phyloP scores from a whole-genome alignment of 352 stramenopile genomes.

The Globisporangium orthogonon region DNA sequence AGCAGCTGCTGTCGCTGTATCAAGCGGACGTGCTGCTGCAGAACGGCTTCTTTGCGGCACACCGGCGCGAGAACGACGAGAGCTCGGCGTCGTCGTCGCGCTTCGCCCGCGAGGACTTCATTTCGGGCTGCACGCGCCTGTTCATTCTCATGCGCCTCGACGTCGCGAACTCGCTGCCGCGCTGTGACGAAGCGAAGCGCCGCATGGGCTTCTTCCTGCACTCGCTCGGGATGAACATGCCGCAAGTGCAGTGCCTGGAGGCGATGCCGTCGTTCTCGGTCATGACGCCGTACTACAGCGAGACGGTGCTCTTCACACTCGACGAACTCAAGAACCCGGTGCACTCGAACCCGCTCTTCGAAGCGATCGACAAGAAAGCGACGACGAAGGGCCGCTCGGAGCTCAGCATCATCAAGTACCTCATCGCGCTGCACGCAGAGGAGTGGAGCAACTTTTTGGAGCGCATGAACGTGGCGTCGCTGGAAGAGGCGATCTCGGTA shows the following conservation, averaged over 20 bases:
- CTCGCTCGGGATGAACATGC: conserved; percentile 82
- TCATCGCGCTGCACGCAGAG: conserved; percentile 85
- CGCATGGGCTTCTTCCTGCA: conserved; percentile 87
- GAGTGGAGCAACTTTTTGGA: conserved; percentile 88
- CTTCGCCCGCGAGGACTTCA: conserved; percentile 55
- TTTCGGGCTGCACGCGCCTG: conserved; percentile 67
- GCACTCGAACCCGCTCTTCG: conserved; percentile 75
- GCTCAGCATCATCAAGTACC: conserved; percentile 84
- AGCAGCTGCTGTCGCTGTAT: conserved; percentile 64
- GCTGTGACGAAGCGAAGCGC: conserved; percentile 76
- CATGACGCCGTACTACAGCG: conserved; percentile 86
- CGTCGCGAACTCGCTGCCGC: conserved; percentile 61
- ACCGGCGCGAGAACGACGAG: conserved; percentile 22
- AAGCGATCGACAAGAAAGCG: conserved; percentile 61
- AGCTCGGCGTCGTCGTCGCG: conserved; percentile 26
- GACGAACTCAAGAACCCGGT: conserved; percentile 85
- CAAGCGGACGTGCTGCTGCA: conserved; percentile 55
- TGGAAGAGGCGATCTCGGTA: conserved; percentile 64
- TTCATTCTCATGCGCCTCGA: conserved; percentile 79
- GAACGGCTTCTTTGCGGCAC: conserved; percentile 39
- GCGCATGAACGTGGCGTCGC: conserved; percentile 54
- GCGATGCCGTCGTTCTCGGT: conserved; percentile 87
- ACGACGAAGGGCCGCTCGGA: conserved; percentile 70
- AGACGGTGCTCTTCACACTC: conserved; percentile 82
- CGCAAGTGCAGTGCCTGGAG: conserved; percentile 60